A percentile compares a stretch with the other conserved stretches of the same genome.
phyloP scores from a whole-genome alignment of 2,329 filamentous ascomycete genomes.

The Talaromyces amestolkiae region DNA sequence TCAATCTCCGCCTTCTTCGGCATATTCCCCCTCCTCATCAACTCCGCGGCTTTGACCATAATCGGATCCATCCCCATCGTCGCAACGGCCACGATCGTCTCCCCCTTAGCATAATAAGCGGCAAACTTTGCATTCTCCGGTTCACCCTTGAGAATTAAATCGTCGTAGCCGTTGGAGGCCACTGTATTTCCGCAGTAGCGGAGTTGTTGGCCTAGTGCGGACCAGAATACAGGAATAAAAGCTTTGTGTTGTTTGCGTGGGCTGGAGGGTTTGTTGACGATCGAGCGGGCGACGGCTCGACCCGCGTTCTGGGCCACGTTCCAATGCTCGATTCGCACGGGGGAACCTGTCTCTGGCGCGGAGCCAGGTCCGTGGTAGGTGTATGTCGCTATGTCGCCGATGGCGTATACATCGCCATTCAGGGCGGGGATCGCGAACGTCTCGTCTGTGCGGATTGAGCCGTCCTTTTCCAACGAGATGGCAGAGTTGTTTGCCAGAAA shows the following conservation, averaged over 20 bases:
- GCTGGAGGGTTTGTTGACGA: slow-evolving; percentile 53
- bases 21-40: slow-evolving; percentile 84
- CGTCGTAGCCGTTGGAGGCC: slow-evolving; percentile 69
- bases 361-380: slow-evolving; percentile 90
- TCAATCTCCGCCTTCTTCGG: slow-evolving; percentile 73
- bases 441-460: slow-evolving; percentile 79
- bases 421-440: slow-evolving; percentile 66
- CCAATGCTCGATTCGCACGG: slow-evolving; percentile 93
- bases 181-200: slow-evolving; percentile 88
- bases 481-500: slow-evolving; percentile 72
- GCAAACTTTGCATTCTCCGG: slow-evolving; percentile 77
- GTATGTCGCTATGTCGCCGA: slow-evolving; percentile 93
- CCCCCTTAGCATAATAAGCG: slow-evolving; percentile 83
- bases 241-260: slow-evolving; percentile 52
- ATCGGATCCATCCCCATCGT: slow-evolving; percentile 88
- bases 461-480: slow-evolving; percentile 73
- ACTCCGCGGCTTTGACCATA: slow-evolving; percentile 75
- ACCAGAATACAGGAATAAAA: slow-evolving; percentile 97
- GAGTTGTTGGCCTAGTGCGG: slow-evolving; percentile 81
- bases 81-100: slow-evolving; percentile 83
- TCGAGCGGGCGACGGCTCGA: slow-evolving; percentile 72
- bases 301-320: slow-evolving; percentile 95
- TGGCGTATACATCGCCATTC: slow-evolving; percentile 75
- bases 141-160: slow-evolving; percentile 75
- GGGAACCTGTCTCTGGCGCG: slow-evolving; percentile 55